Evolutionary conservation across 2,329 filamentous ascomycete genomes (phyloP).

Genomic region (Pseudogymnoascus destructans): DNA sequence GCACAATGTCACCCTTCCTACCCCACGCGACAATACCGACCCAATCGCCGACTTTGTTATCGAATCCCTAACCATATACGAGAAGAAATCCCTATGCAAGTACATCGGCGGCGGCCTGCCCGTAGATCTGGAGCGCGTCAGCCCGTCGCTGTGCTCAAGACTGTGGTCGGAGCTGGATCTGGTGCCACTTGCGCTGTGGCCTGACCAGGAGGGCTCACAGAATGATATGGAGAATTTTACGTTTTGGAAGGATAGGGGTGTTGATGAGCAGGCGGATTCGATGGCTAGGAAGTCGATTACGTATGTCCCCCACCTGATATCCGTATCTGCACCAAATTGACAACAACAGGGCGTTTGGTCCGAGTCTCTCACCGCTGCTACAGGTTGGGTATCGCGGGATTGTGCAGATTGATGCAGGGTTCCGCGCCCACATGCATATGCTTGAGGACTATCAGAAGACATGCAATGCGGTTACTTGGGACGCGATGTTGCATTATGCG

Average conservation of each 20-base stretch:
- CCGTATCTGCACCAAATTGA: conserved; percentile 9
- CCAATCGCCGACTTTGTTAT: conserved; percentile 48
- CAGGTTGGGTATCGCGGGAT: conserved; percentile 43
- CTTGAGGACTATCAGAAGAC: conserved; percentile 39
- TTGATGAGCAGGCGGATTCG: conserved; percentile 72
- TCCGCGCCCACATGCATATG: conserved; percentile 36
- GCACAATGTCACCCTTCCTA: conserved; percentile 38
- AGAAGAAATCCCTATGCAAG: conserved; percentile 54
- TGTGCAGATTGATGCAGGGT: conserved; percentile 44
- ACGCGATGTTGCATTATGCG: conserved; percentile 41
- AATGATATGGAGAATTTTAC: conserved; percentile 25
- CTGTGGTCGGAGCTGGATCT: conserved; percentile 69
- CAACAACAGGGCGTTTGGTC: conserved; percentile 52
- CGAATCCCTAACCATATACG: conserved; percentile 42
- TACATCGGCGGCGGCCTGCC: conserved; percentile 64
- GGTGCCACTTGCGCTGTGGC: conserved; percentile 52
- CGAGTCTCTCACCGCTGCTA: conserved; percentile 54
- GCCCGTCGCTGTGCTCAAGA: conserved; percentile 52
- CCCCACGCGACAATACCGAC: conserved; percentile 30
- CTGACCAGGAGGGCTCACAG: conserved; percentile 27
- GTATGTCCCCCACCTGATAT: conserved; percentile 31
- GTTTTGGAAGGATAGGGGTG: conserved; percentile 42
- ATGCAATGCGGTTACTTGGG: conserved; percentile 41
- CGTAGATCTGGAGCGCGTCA: conserved; percentile 41
- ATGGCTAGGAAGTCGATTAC: conserved; percentile 68